Evolutionary conservation across 2,329 filamentous ascomycete genomes (phyloP).

Genomic region (Rachicladosporium sp.): DNA sequence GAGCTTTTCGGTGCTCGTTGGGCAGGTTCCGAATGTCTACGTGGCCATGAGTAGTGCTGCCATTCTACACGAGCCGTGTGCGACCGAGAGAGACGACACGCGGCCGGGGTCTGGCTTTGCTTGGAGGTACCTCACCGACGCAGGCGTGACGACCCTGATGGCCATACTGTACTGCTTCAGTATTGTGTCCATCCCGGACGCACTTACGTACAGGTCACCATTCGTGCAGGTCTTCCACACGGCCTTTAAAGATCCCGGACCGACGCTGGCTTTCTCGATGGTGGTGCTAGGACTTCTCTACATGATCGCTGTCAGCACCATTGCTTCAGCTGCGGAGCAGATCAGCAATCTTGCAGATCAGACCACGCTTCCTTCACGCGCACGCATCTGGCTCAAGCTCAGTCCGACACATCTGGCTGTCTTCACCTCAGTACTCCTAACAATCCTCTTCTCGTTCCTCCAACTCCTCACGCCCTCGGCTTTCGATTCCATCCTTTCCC

Average conservation of each 20-base stretch:
- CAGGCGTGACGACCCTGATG: slow-evolving; percentile 11
- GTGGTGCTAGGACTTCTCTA: slow-evolving; percentile 13
- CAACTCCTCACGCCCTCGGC: slow-evolving; percentile 5
- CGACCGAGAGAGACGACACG: too few relatives aligned
- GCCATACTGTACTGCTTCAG: slow-evolving; percentile 14
- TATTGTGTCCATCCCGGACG: slow-evolving; percentile 8
- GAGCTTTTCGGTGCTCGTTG: slow-evolving; percentile 20
- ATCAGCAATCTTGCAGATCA: neutral
- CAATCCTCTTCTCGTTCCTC: too few relatives aligned
- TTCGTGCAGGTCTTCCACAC: slow-evolving; percentile 17
- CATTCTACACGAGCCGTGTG: too few relatives aligned
- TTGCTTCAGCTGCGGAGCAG: slow-evolving; percentile 1
- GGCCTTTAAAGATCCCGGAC: slow-evolving; percentile 11
- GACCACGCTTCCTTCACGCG: too few relatives aligned
- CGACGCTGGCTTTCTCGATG: slow-evolving; percentile 11
- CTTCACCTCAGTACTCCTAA: too few relatives aligned
- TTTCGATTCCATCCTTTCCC: slow-evolving; percentile 7
- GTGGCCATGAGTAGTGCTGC: slow-evolving; percentile 14
- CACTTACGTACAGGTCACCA: slow-evolving; percentile 8
- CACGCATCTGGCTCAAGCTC: too few relatives aligned
- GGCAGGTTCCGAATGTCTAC: slow-evolving; percentile 18
- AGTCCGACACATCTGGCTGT: too few relatives aligned
- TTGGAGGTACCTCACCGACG: slow-evolving; percentile 17
- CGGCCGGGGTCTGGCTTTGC: slow-evolving; percentile 11
- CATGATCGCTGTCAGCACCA: slow-evolving; percentile 1